Evolutionary conservation across 331 rosid species (phyloP).

Genomic region (Malus hybrid): DNA sequence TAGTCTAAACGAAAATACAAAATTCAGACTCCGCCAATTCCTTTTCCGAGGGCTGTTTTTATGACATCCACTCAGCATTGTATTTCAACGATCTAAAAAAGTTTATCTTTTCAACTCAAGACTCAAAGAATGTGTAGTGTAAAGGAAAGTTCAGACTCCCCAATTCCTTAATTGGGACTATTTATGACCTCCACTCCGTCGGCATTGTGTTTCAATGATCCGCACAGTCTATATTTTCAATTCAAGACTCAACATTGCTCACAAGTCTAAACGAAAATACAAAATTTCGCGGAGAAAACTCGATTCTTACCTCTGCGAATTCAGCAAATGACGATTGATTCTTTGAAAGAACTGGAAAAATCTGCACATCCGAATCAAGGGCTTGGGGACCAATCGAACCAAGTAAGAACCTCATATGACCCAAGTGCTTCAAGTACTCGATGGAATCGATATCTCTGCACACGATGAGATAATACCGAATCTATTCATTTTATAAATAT

Average conservation of each 20-base stretch:
- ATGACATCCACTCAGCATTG: no score
- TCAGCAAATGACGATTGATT: conserved; percentile 12
- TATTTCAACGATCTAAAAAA: background rate
- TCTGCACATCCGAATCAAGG: conserved; percentile 39
- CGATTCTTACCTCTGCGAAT: conserved; percentile 29
- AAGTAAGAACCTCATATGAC: conserved; percentile 54
- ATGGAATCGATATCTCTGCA: conserved; percentile 9
- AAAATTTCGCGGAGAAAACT: background rate
- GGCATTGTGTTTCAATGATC: background rate
- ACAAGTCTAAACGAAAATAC: background rate
- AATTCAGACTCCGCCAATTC: background rate
- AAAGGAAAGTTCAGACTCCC: background rate
- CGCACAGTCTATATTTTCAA: background rate
- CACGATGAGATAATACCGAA: background rate
- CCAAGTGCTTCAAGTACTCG: conserved; percentile 30
- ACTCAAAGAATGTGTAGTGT: background rate
- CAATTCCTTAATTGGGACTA: background rate
- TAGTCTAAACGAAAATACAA: no score
- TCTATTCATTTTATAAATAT: background rate
- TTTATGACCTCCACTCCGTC: background rate
- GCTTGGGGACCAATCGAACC: conserved; percentile 32
- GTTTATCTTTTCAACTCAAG: background rate
- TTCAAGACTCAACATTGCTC: background rate
- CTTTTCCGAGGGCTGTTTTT: background rate
- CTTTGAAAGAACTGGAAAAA: conserved; percentile 25